phyloP scores from a whole-genome alignment of 1,284 basidiomycete species.

The Fomitopsis palustris region DNA sequence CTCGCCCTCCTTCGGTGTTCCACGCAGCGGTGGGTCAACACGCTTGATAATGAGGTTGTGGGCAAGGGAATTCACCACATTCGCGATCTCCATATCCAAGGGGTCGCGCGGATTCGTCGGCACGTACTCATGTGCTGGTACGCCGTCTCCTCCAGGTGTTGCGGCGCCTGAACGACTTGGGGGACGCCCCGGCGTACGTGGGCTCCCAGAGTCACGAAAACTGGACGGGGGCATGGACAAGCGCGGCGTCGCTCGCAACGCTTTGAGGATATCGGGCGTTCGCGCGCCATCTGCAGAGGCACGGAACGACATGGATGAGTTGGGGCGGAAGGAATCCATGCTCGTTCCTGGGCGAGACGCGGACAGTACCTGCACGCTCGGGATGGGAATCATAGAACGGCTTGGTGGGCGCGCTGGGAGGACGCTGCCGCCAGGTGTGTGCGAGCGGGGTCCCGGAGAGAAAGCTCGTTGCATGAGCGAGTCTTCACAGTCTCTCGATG shows the following conservation, averaged over 20 bases:
- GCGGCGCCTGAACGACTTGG: constrained; percentile 58
- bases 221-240: constrained; percentile 68
- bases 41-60: constrained; percentile 77
- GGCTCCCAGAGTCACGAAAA: constrained; percentile 55
- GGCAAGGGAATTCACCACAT: constrained; percentile 69
- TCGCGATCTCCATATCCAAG: constrained; percentile 76
- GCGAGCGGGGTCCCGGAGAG: constrained; percentile 46
- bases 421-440: constrained; percentile 36
- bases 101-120: constrained; percentile 72
- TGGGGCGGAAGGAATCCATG: constrained; percentile 63
- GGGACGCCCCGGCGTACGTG: constrained; percentile 61
- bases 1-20: constrained; percentile 65
- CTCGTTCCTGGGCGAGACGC: constrained; percentile 68
- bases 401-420: constrained; percentile 70
- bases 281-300: constrained; percentile 50
- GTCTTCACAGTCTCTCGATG: constrained; percentile 44
- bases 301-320: constrained; percentile 51
- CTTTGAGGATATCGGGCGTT: constrained; percentile 57
- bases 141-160: constrained; percentile 49
- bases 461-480: constrained; percentile 54
- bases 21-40: constrained; percentile 71
- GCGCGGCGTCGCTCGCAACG: constrained; percentile 37
- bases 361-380: constrained; percentile 64
- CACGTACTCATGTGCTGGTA: constrained; percentile 59
- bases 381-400: constrained; percentile 77